Percentiles rank a stretch among this genome's conserved stretches.
Conservation (phyloP, 306 rosid species). For the Sindora glabra region DNA sequence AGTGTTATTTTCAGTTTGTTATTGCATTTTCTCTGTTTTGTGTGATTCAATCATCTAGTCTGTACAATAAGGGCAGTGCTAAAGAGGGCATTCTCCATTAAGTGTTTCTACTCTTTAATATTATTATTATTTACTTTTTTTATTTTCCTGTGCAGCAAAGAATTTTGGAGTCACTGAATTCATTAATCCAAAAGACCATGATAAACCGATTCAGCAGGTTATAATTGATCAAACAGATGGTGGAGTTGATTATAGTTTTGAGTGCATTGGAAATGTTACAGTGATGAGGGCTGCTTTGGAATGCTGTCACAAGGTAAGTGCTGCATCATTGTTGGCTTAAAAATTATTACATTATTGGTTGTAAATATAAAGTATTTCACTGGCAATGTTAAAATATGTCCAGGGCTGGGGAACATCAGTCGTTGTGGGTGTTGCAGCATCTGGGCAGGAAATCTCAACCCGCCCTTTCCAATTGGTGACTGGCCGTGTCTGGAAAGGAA, state of each 20-base stretch:
- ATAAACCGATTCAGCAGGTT: constrained; percentile 87
- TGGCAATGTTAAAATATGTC: constrained; percentile 12
- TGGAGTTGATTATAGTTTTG: constrained; percentile 93
- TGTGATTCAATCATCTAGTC: neutral
- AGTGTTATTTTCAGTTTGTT: neutral
- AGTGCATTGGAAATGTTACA: constrained; percentile 92
- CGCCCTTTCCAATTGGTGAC: constrained; percentile 96
- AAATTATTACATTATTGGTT: neutral
- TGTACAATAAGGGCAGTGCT: neutral
- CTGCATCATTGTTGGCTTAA: constrained; percentile 1
- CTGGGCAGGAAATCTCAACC: constrained; percentile 88
- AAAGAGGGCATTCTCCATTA: neutral
- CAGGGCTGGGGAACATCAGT: constrained; percentile 98
- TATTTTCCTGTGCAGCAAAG: constrained; percentile 54
- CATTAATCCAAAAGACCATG: constrained; percentile 86
- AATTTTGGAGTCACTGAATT: constrained; percentile 85
- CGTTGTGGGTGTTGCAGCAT: constrained; percentile 92
- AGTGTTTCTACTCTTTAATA: too few species aligned
- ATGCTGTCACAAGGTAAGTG: constrained; percentile 86
- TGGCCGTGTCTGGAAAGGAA: constrained; percentile 98
- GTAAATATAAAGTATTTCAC: neutral
- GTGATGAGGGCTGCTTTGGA: constrained; percentile 94
- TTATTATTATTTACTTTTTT: constrained; percentile 1
- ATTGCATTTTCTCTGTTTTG: neutral
- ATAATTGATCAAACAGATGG: constrained; percentile 80